These are phyloP conservation scores for Blastocystis sp. DNA, from an alignment of 352 stramenopile genomes.

Conservation along the genomic window DNA sequence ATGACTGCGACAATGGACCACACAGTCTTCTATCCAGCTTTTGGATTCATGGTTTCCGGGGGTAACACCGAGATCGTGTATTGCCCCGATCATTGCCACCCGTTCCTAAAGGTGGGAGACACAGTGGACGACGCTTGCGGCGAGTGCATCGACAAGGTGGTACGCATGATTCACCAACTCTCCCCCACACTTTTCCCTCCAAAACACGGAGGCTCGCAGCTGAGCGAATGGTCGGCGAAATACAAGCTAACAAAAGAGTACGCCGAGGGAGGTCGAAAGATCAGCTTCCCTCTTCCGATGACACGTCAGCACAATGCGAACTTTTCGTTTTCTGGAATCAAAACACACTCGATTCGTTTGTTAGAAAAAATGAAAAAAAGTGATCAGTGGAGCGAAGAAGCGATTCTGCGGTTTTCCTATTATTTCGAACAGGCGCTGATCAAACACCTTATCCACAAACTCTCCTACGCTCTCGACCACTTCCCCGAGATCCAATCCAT, in stretches of 20 bases:
- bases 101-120: slow-evolving; percentile 3
- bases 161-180: background rate
- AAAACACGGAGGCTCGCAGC: slow-evolving; percentile 17
- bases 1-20: slow-evolving; percentile 14
- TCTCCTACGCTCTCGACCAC: background rate
- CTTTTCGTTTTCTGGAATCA: slow-evolving; percentile 51
- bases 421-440: slow-evolving; percentile 36
- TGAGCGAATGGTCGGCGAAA: background rate
- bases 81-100: background rate
- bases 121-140: slow-evolving; percentile 43
- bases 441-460: slow-evolving; percentile 9
- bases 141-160: slow-evolving; percentile 51
- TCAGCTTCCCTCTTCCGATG: background rate
- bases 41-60: slow-evolving; percentile 16
- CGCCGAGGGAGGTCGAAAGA: background rate
- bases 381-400: background rate
- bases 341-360: slow-evolving; percentile 21
- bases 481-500: background rate
- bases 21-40: background rate
- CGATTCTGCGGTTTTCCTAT: background rate
- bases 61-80: slow-evolving; percentile 11
- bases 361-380: background rate
- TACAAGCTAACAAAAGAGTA: background rate
- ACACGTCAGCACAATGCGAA: background rate
- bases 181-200: background rate